Evolutionary conservation across 164 flowering plant genomes (phyloP).

Genomic region (grape (Vitis vinifera)): DNA sequence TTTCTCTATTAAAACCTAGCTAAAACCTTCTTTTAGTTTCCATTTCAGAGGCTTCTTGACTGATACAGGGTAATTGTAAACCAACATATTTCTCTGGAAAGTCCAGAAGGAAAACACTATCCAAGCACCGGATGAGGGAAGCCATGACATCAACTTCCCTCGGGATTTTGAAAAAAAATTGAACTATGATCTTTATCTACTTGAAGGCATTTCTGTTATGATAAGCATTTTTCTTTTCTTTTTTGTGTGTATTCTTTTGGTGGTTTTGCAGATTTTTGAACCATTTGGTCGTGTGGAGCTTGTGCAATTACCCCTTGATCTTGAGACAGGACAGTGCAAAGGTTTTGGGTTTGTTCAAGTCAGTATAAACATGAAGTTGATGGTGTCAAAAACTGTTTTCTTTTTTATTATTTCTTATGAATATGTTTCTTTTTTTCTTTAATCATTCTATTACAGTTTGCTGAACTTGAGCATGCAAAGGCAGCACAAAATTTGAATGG

Average conservation of each 20-base stretch:
- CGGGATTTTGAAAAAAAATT: too few species aligned
- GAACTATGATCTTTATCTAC: too few species aligned
- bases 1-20: too few species aligned
- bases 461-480: slow-evolving; percentile 85
- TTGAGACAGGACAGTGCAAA: slow-evolving; percentile 95
- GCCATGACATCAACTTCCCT: too few species aligned
- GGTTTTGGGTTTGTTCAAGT: slow-evolving; percentile 97
- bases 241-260: not conserved
- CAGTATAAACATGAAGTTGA: slow-evolving; percentile 20
- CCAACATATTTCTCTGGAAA: too few species aligned
- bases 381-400: not conserved
- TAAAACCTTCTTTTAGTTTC: too few species aligned
- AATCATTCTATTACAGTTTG: slow-evolving; percentile 49
- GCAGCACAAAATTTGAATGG: slow-evolving; percentile 93
- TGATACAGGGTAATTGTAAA: too few species aligned
- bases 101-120: too few species aligned
- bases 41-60: too few species aligned
- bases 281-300: slow-evolving; percentile 96
- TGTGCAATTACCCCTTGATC: slow-evolving; percentile 90
- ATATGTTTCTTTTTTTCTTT: not conserved
- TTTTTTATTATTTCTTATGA: not conserved
- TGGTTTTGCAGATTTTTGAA: slow-evolving; percentile 73
- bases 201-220: too few species aligned
- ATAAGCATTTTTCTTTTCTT: not conserved
- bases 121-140: too few species aligned